These are phyloP conservation scores for Penicillium ucsense DNA, from an alignment of 495 filamentous ascomycete species.

Conservation along the genomic window DNA sequence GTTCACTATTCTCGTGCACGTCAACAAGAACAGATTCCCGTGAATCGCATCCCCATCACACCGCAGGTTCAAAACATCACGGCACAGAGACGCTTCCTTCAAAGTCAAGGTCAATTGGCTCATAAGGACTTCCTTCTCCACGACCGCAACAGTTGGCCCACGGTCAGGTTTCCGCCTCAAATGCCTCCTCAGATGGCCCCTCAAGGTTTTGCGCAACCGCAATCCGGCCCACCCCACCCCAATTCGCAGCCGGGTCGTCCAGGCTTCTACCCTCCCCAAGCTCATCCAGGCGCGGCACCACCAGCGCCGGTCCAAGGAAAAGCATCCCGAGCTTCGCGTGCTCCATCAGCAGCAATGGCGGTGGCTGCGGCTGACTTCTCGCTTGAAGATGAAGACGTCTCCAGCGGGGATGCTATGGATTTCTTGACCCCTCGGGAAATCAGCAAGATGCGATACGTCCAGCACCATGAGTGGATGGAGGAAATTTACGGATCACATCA, in stretches of 20 bases:
- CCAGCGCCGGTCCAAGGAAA: conserved; percentile 22
- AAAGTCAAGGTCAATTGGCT: conserved; percentile 68
- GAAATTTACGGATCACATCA: conserved; percentile 89
- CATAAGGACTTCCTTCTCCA: conserved; percentile 91
- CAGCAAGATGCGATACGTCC: conserved; percentile 71
- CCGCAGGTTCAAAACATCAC: conserved; percentile 52
- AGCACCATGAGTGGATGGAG: conserved; percentile 99
- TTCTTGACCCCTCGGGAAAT: conserved; percentile 80
- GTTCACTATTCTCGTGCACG: conserved; percentile 82
- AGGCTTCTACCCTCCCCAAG: conserved; percentile 31
- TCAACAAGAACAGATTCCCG: conserved; percentile 57
- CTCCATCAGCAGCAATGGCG: conserved; percentile 24
- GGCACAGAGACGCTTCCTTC: conserved; percentile 55
- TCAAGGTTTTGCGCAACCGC: conserved; percentile 25
- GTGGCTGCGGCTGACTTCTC: conserved; percentile 41
- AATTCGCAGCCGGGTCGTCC: conserved; percentile 19
- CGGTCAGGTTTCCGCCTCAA: conserved; percentile 57
- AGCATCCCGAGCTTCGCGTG: conserved; percentile 30
- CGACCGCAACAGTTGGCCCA: conserved; percentile 82
- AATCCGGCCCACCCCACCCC: background rate
- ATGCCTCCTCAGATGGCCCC: conserved; percentile 32
- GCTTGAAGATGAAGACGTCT: conserved; percentile 80
- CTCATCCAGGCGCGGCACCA: conserved; percentile 17
- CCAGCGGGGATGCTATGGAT: conserved; percentile 79
- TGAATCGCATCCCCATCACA: conserved; percentile 48